Evolutionary conservation across 106 monocot genomes (phyloP).

Genomic region (Alisma plantagoaquatica): DNA sequence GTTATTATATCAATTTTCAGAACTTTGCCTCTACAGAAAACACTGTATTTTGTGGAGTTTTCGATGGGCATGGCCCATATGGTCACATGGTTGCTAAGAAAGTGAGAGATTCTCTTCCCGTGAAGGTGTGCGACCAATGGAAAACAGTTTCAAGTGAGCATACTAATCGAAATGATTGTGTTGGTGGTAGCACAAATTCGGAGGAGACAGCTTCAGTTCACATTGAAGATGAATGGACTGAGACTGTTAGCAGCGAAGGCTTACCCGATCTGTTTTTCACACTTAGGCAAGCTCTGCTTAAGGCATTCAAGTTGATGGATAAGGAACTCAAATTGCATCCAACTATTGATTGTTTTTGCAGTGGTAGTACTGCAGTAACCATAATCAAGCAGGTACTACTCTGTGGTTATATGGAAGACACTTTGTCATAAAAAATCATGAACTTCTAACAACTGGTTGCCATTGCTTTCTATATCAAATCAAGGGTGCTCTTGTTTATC

Average conservation of each 20-base stretch:
- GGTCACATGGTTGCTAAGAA: no score
- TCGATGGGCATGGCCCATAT: no score
- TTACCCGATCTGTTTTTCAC: constrained; percentile 40
- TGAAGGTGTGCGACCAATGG: constrained; percentile 44
- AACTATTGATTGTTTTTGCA: constrained; percentile 75
- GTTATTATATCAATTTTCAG: no score
- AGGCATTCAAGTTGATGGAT: constrained; percentile 78
- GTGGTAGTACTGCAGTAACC: constrained; percentile 71
- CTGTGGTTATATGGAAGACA: no score
- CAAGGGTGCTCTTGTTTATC: no score
- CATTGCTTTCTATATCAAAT: no score
- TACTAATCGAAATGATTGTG: constrained; percentile 17
- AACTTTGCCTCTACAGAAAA: no score
- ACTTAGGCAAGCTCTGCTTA: constrained; percentile 48
- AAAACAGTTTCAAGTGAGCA: constrained; percentile 10
- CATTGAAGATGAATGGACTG: constrained; percentile 27
- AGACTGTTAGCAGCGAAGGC: constrained; percentile 22
- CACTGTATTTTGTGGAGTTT: no score
- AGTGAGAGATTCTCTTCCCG: no score
- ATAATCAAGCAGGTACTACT: constrained; percentile 69
- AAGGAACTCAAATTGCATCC: constrained; percentile 54
- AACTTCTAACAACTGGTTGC: no score
- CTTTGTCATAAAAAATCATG: no score
- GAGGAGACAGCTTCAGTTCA: constrained; percentile 32
- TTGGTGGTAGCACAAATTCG: constrained; percentile 29